Evolutionary conservation across 352 stramenopile species (phyloP), one percentile per base, ranked within the genome.

Genomic region (Elongisporangium prolatum): DNA sequence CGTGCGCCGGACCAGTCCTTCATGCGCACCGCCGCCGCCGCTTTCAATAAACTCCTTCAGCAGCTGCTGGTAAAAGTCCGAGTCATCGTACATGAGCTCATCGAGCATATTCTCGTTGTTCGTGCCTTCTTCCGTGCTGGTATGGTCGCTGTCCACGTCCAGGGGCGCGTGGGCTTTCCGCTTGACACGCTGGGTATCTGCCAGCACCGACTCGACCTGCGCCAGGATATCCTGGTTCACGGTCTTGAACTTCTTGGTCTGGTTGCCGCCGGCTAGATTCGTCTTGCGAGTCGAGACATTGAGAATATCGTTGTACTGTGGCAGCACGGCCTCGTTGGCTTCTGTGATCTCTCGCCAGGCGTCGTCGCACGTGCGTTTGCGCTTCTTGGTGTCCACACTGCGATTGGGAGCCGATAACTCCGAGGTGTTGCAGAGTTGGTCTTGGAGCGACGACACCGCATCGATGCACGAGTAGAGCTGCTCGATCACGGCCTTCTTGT

Each of bases 31-130:
- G 44, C 81, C 78, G 50, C 74, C 75, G 24, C 81, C 80, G 59
- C 72, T 89, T 48, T 95, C 86, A 24, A 95, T 91, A 61, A 91
- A 95, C 64, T 95, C 86, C 61, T 95, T 95, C 20, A 95, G 67
- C 48, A 95, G 67, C 65, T 95, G 86, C 70, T 95, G 84, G 70
- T 93, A 93, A 60, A 93, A 93, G 52, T 93, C 84, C 47, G 81
- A 81, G 70, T 95, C 86, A 61, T 95, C 84, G 60, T 95, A 95
- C 78, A 91, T 88, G 56, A 86, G 67, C 55, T 95, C 86, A 48
- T 95, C 84, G 28, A 95, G 68, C 21, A 68, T 50, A 22, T 89
- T 76, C 21, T 81, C 71, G 11, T 44, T 44, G 18, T 61, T 24
- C 20, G 55, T 57, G 21, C 77, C 61, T 14, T 84, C 72, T 18